phyloP scores from a whole-genome alignment of 1,284 basidiomycete genomes.

The Sanghuangporus sanghuang region DNA sequence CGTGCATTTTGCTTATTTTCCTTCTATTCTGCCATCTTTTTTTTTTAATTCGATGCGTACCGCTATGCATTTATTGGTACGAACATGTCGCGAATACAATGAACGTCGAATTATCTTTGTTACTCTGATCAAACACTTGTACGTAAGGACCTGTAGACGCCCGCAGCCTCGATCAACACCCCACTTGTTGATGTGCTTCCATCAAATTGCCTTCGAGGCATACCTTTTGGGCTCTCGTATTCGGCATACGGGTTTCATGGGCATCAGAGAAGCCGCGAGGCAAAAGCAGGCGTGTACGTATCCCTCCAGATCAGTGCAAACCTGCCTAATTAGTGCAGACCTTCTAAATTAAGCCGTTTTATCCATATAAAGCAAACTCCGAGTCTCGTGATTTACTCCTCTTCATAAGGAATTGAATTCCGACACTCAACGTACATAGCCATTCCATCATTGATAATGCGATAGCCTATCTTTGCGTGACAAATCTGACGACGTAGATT shows the following conservation, averaged over 20 bases:
- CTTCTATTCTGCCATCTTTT: background rate
- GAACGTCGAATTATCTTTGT: background rate
- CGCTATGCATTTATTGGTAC: background rate
- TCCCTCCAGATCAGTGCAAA: too few relatives aligned
- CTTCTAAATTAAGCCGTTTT: background rate
- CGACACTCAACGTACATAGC: background rate
- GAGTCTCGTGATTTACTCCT: background rate
- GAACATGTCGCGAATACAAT: background rate
- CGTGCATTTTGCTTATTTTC: background rate
- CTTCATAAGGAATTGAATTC: background rate
- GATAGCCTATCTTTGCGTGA: background rate
- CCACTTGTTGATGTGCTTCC: background rate
- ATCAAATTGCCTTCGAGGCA: background rate
- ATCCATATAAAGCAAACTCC: background rate
- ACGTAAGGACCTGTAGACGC: background rate
- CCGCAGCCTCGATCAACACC: background rate
- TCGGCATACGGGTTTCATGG: background rate
- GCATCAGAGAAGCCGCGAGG: background rate
- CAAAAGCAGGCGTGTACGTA: background rate
- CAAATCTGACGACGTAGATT: background rate
- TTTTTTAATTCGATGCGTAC: background rate
- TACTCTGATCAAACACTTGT: background rate
- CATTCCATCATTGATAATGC: background rate
- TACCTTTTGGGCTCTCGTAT: background rate
- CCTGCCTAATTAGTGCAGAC: too few relatives aligned